A percentile compares a stretch with the other conserved stretches of the same genome.
Evolutionary conservation across 352 stramenopile species (phyloP).

Genomic region (Plasmopara viticola): DNA sequence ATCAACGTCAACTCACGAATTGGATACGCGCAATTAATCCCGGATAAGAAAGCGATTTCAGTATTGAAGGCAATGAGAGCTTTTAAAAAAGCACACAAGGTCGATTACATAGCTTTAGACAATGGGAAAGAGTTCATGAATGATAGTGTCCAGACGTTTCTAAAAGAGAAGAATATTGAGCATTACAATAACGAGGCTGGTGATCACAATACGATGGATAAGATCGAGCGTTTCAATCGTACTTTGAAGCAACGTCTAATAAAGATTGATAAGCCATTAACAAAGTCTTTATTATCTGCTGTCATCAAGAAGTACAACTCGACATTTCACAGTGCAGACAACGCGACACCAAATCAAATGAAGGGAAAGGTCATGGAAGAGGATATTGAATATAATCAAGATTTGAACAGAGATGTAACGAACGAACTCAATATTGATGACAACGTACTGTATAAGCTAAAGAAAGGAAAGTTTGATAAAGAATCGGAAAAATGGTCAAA

Average conservation of each 20-base stretch:
- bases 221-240: constrained; percentile 3
- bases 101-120: neutral
- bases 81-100: neutral
- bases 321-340: neutral
- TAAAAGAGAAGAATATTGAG: neutral
- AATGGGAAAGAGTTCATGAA: constrained; percentile 1
- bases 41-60: neutral
- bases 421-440: neutral
- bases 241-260: constrained; percentile 1
- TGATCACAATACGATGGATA: constrained; percentile 2
- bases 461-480: neutral
- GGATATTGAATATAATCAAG: neutral
- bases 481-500: neutral
- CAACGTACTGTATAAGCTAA: neutral
- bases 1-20: constrained; percentile 1
- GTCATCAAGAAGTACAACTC: neutral
- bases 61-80: neutral
- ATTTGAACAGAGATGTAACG: neutral
- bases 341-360: neutral
- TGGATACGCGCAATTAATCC: neutral
- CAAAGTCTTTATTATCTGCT: neutral
- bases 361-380: neutral
- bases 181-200: constrained; percentile 1
- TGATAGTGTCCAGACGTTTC: neutral
- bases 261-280: neutral